These are phyloP conservation scores for Anaeramoeba flamelloides DNA, from an alignment of 78 protist genomes.

Conservation along the genomic window DNA sequence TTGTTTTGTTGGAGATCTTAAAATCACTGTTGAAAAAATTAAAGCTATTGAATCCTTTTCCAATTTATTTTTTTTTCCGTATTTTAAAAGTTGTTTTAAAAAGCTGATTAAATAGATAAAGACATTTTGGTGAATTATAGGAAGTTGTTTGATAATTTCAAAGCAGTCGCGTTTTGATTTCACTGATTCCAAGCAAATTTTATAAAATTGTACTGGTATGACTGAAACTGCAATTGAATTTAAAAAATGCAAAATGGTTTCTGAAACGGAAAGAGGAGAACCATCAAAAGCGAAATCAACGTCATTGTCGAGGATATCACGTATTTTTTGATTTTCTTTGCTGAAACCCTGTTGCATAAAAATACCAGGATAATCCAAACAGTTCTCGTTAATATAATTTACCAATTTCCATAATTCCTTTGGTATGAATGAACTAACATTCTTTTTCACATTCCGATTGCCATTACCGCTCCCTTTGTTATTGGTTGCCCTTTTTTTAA, in stretches of 20 bases:
- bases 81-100: neutral
- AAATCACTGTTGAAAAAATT: no score
- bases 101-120: neutral
- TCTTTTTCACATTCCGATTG: no score
- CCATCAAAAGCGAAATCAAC: neutral
- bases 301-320: neutral
- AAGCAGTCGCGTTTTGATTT: neutral
- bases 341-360: neutral
- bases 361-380: neutral
- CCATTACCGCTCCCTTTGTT: no score
- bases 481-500: no score
- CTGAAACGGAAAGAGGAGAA: neutral
- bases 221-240: neutral
- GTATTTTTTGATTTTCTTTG: neutral
- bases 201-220: neutral
- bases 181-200: neutral
- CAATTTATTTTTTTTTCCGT: neutral
- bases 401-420: neutral
- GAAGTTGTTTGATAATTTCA: neutral
- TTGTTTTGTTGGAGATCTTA: no score
- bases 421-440: neutral
- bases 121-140: neutral
- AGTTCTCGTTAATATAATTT: neutral
- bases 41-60: no score
- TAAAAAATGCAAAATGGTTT: neutral